phyloP scores from a whole-genome alignment of 495 filamentous ascomycete species.

The Lasiosphaeris hirsuta region DNA sequence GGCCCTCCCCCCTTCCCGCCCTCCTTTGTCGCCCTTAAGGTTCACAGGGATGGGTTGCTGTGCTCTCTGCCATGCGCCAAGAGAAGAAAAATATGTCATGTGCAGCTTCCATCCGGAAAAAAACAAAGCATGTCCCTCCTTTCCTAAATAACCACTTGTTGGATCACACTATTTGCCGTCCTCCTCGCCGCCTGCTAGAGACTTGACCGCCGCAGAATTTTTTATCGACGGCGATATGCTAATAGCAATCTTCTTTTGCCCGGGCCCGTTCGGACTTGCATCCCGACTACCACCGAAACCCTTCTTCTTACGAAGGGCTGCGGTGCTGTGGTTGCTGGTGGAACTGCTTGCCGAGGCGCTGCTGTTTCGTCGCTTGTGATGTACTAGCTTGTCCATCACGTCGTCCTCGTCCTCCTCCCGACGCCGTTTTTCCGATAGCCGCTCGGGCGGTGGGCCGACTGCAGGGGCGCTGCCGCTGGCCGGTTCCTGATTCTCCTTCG shows the following conservation, averaged over 20 bases:
- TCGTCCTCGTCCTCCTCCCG: constrained; percentile 88
- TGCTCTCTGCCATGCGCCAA: too few relatives aligned
- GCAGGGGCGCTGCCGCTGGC: constrained; percentile 18
- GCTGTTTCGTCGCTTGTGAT: constrained; percentile 64
- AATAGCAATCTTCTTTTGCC: constrained; percentile 44
- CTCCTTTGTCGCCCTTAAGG: too few relatives aligned
- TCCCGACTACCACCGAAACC: constrained; percentile 14
- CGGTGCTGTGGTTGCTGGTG: neutral
- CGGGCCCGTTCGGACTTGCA: constrained; percentile 4
- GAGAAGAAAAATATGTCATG: too few relatives aligned
- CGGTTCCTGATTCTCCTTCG: constrained; percentile 44
- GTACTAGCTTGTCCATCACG: constrained; percentile 68
- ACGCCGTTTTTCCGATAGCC: constrained; percentile 85
- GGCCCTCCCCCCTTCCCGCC: too few relatives aligned
- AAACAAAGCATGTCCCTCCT: too few relatives aligned
- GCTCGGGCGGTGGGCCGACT: constrained; percentile 60
- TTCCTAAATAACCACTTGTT: too few relatives aligned
- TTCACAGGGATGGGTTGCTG: too few relatives aligned
- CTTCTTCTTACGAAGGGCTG: constrained; percentile 22
- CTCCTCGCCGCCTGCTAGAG: neutral
- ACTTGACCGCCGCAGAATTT: constrained; percentile 6
- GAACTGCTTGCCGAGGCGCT: constrained; percentile 20
- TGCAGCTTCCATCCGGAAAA: too few relatives aligned
- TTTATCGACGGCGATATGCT: constrained; percentile 41
- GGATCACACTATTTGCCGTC: neutral